phyloP scores from a whole-genome alignment of 2,329 filamentous ascomycete genomes.

The Elsinoe necatrix region DNA sequence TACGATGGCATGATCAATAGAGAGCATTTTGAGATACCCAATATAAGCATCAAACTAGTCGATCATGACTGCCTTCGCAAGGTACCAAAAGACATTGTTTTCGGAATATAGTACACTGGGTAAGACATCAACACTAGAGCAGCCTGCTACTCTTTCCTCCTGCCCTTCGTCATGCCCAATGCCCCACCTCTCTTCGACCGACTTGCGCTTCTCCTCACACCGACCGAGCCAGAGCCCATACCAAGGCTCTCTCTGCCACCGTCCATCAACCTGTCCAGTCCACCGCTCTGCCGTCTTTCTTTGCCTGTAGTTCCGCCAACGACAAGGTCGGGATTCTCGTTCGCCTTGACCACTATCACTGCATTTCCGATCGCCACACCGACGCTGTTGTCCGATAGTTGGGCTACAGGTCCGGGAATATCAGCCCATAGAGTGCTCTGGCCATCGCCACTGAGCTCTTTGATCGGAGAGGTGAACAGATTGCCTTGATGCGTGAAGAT shows the following conservation, averaged over 20 bases:
- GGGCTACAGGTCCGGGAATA: not conserved
- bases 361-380: constrained; percentile 6
- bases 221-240: not conserved
- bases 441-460: not conserved
- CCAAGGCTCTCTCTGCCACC: not conserved
- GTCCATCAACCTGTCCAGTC: not conserved
- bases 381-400: not conserved
- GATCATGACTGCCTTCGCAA: not conserved
- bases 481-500: constrained; percentile 20
- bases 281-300: not conserved
- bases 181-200: not conserved
- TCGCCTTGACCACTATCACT: constrained; percentile 2
- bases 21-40: not conserved
- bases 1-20: not conserved
- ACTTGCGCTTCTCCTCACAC: constrained; percentile 8
- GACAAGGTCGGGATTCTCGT: not conserved
- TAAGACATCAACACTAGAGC: not conserved
- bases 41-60: not conserved
- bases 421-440: not conserved
- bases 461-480: constrained; percentile 11
- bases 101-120: not conserved
- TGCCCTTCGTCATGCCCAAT: not conserved
- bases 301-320: not conserved
- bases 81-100: too few relatives aligned
- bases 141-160: not conserved